Base-by-base conservation (phyloP, 768 basidiomycete species). In the Clavaria fumosa region DNA sequence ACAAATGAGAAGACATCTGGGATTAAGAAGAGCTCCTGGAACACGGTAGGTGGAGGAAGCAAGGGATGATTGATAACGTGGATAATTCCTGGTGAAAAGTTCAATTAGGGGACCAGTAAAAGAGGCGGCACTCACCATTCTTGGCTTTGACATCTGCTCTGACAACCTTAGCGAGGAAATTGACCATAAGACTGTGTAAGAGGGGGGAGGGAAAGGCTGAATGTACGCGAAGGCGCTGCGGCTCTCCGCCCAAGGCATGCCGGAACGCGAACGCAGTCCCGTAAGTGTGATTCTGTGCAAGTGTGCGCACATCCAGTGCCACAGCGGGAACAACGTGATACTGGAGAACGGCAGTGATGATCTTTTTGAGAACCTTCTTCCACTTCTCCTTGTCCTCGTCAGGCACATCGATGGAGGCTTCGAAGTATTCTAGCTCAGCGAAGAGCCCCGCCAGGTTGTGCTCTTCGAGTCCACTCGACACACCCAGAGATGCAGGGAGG, bases 1-100 rank as follows among this genome's bases (percentile, higher is more conserved):
- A 74, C 53, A 21, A 60, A 69, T 3, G 70, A 66, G 40, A 72
- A 72, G n/a, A 47, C 40, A 10, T 55, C 49, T 0, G 61, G 60
- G 20, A 59, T 43, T 36, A 66, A 37, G 48, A 69, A 72, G 4
- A 66, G 48, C 33, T 60, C 59, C 41, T 65, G 63, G 47, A 74
- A 72, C 23, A 58, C 53, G 0, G 70, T 62, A 3, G 65, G 64
- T 31, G 72, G 70, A 18, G 70, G 70, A 19, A 75, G 55, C 7
- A 78, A 55, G 3, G 75, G 73, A 46, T 64, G 61, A 40, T 65
- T 60, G 34, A 77, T 53, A 11, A 62, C 61, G 49, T 79, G 73
- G 11, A 77, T 58, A 31, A 69, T 26, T 18, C 67, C 67, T 69
- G 27, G 15, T 28, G 14, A 28, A 28, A 28, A 9, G 9, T 9